Evolutionary conservation across 805 yeast species (phyloP), one percentile per base, ranked within the genome.

Genomic region (Teunomyces atbi): DNA sequence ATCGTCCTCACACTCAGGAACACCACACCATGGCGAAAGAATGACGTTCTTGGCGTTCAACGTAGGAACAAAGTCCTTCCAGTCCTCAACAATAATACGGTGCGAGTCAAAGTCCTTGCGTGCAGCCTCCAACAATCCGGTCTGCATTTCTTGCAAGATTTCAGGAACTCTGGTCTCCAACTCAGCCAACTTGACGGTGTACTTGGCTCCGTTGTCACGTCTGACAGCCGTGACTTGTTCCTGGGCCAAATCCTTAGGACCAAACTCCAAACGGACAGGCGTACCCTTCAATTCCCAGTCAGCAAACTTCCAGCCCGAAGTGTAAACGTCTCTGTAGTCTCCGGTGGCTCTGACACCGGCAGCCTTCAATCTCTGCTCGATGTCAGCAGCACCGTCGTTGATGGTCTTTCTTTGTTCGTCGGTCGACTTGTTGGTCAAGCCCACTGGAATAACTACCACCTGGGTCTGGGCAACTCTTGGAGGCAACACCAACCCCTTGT

Each of bases 261-360:
- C 99, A 61, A 88, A 80, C 76, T 94, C 99, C 41, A 94, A 64
- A 69, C 99, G 86, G 54, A 94, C 73, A 54, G 98, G 98, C 45
- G 84, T 77, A 79, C 99, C 99, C 77, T 86, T 89, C 66, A 94
- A 82, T 75, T 94, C 99, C 79, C 95, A 86, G 66, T 94, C 96
- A 48, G 97, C 85, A 71, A 92, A 94, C 73, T 94, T 94, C 98
- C 97, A 94, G 54, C 99, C 99, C 54, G 98, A 96, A 45, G 97
- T 85, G 75, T 94, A 92, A 75, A 84, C 89, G 57, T 85, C 96
- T 70, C 97, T 84, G 78, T 83, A 86, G 70, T 94, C 99, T 59
- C 92, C 85, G 46, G 77, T 73, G 21, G 81, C 89, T 68, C 97
- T 83, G 49, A 94, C 74, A 44, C 80, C 94, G 41, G 80, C 78